Evolutionary conservation across 176 grass and related monocot species (phyloP), one percentile per base, ranked within the genome.

Genomic region (Hyparrhenia diplandra): DNA sequence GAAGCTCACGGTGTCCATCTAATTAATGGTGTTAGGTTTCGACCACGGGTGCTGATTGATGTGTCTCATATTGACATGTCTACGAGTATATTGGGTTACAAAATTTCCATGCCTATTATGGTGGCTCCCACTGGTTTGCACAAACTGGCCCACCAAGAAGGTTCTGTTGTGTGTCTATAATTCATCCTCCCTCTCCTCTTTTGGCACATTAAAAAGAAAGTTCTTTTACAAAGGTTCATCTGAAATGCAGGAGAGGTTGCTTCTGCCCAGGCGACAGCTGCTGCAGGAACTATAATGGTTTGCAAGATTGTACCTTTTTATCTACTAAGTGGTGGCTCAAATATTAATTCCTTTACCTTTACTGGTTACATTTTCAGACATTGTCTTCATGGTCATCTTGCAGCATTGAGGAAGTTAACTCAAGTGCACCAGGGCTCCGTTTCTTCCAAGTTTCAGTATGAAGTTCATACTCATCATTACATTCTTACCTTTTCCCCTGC

Each of bases 371-470:
- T 67, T 86, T 87, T 60, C 85, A 98, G 95, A 93, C 68, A 70
- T 82, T 98, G 24, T 95, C 95, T 59, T 93, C 95, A 49, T 95
- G 88, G 95, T 75, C 95, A 64, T 95, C 92, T 80, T 91, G 49
- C 49, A 95, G 92, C 69, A 76, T 95, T 1, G 92, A 98, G 74
- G 92, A 94, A 87, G 90, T 98, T 81, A 83, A 73, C n/a, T 94
- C 90, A 21, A 92, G 82, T 14, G 95, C 90, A 28, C 68, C 88
- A 1, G 95, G 95, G 59, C 81, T 95, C 29, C 92, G 86, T 62
- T 98, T 98, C 88, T 98, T 98, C 72, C 95, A 98, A 61, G 90
- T 98, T 27, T 93, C 92, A 70, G 95, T 98, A 92, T 66, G 81
- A 20, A 5, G 5, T 23, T 47, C 76, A 47, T 30, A 9, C 1